Evolutionary conservation across 257 asterid species (phyloP).

Genomic region (Fraxinus americana): DNA sequence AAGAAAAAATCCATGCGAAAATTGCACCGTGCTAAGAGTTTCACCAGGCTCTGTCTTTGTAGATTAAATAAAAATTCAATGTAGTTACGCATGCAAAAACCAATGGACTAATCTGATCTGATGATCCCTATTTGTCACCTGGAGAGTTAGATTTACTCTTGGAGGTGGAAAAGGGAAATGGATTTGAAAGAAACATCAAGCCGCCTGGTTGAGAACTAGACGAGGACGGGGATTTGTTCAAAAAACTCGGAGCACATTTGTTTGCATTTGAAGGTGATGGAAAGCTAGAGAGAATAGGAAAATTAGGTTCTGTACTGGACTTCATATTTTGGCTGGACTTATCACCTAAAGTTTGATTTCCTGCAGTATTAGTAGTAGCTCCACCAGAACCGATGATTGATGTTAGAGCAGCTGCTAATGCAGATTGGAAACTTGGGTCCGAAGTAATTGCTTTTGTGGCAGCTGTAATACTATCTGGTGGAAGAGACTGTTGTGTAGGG

Average conservation of each 20-base stretch:
- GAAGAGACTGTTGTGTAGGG: slow-evolving; percentile 44
- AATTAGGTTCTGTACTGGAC: slow-evolving; percentile 33
- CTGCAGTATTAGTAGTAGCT: slow-evolving; percentile 15
- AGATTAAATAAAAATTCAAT: slow-evolving; percentile 22
- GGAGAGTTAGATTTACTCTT: slow-evolving; percentile 52
- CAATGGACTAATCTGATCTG: not conserved
- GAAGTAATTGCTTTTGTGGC: slow-evolving; percentile 91
- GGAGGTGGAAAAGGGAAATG: slow-evolving; percentile 42
- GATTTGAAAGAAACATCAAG: slow-evolving; percentile 43
- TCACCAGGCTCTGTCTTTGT: not conserved
- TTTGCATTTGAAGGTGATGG: slow-evolving; percentile 55
- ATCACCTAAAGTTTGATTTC: slow-evolving; percentile 33
- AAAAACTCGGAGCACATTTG: slow-evolving; percentile 40
- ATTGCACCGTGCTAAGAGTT: slow-evolving; percentile 7
- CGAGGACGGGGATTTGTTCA: slow-evolving; percentile 34
- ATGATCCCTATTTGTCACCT: slow-evolving; percentile 40
- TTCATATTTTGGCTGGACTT: slow-evolving; percentile 33
- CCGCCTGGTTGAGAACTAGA: slow-evolving; percentile 37
- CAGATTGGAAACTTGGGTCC: slow-evolving; percentile 85
- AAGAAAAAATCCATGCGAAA: slow-evolving; percentile 21
- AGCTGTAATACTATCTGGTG: slow-evolving; percentile 77
- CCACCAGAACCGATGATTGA: slow-evolving; percentile 57
- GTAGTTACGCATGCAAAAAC: not conserved
- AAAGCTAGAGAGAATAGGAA: slow-evolving; percentile 62
- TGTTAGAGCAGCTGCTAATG: slow-evolving; percentile 78